Evolutionary conservation across 257 asterid genomes (phyloP), one percentile per base, ranked within the genome.

Genomic region (Nicotiana benthamiana): DNA sequence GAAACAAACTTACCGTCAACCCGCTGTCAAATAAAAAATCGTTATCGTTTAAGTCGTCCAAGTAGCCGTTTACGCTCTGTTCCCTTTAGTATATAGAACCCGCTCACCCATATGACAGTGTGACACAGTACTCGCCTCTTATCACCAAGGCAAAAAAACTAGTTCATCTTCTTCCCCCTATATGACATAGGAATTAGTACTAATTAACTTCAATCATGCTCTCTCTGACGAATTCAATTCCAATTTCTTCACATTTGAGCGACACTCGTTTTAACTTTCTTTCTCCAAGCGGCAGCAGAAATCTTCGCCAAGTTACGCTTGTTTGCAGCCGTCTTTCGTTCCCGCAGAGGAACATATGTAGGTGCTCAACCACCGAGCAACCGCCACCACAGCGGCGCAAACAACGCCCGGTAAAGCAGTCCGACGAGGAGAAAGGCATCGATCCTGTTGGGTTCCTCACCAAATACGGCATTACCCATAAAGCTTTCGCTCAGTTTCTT

Each of bases 371-470:
- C 9, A 30, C 86, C 1, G 88, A 75, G 26, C 80, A 81, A 26
- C 79, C 81, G 12, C 85, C 59, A 0, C 81, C 80, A 54, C 80
- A 72, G 56, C 70, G 64, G 0, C 62, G 57, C 53, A 54, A 80
- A 7, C 79, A 32, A 18, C 40, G 77, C 11, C 79, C 32, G 12
- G 40, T 63, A 6, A 76, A 80, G 4, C 79, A 20, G 8, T 3
- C 83, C 18, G 48, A 75, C 12, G 91, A 83, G 40, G 88, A 75
- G 75, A 88, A 75, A 80, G 93, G 93, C 64, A 76, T 87, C 51
- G 93, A 95, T 82, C 97, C 99, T 1, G 98, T 92, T 60, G 97
- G 98, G n/a, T 95, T 95, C 85, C 95, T 95, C 68, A 28, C 87
- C 79, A 92, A 88, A 83, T 87, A 89, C 75, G 97, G 88, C 17